Percentiles rank a stretch among this genome's conserved stretches.
Evolutionary conservation across 2,329 filamentous ascomycete genomes (phyloP).

Genomic region (Bipolaris gigantea): DNA sequence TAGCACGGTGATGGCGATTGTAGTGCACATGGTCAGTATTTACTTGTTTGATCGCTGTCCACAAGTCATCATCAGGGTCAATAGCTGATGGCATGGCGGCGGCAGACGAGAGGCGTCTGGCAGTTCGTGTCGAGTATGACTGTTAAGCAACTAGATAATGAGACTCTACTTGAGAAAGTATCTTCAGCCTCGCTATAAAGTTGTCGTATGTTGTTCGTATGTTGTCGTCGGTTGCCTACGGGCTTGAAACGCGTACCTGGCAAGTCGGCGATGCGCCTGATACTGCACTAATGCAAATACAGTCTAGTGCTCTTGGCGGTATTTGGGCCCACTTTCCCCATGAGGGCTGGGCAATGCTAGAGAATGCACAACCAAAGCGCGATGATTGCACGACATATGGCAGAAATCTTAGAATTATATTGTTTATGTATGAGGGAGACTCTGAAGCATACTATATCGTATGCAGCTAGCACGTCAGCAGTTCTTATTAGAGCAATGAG

Average conservation of each 20-base stretch:
- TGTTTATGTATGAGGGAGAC: no score
- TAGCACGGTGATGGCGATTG: constrained; percentile 1
- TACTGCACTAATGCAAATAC: constrained; percentile 1
- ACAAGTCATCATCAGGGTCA: constrained; percentile 53
- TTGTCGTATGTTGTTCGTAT: constrained; percentile 15
- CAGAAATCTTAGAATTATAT: background rate
- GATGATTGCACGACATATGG: background rate
- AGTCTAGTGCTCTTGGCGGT: constrained; percentile 5
- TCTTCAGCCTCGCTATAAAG: background rate
- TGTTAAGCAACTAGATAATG: background rate
- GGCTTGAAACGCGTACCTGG: constrained; percentile 25
- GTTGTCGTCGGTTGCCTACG: constrained; percentile 7
- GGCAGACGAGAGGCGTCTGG: constrained; percentile 9
- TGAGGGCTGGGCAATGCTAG: constrained; percentile 9
- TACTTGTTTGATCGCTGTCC: constrained; percentile 55
- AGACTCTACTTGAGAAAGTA: background rate
- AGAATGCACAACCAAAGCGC: background rate
- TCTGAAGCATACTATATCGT: no score
- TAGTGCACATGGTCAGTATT: constrained; percentile 7
- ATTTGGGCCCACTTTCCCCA: constrained; percentile 20
- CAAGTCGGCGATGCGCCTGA: constrained; percentile 9
- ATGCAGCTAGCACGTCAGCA: background rate
- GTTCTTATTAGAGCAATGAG: background rate
- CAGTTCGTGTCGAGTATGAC: background rate
- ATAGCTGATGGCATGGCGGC: constrained; percentile 42